These are phyloP conservation scores for Nothopassalora personata DNA, from an alignment of 2,329 filamentous ascomycete species.

Conservation along the genomic window DNA sequence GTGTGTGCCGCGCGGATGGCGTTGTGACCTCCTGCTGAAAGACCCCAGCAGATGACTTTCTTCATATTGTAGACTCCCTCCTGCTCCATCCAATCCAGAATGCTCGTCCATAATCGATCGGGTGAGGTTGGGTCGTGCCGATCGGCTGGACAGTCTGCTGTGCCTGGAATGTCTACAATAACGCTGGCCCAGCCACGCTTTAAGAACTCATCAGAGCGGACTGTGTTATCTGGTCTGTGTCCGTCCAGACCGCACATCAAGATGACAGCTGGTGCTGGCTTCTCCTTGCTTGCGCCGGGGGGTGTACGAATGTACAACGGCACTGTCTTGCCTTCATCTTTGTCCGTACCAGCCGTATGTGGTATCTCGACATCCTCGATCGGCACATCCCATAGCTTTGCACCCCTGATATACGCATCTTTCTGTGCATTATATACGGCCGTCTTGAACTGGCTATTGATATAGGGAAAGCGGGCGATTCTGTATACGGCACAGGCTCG, in stretches of 20 bases:
- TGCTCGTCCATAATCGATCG: slow-evolving; percentile 58
- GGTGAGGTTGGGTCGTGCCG: slow-evolving; percentile 53
- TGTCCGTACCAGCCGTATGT: slow-evolving; percentile 32
- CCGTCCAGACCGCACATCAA: slow-evolving; percentile 60
- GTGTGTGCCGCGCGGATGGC: slow-evolving; percentile 61
- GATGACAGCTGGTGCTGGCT: slow-evolving; percentile 46
- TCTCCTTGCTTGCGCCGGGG: slow-evolving; percentile 25
- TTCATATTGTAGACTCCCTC: slow-evolving; percentile 52
- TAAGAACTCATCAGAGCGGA: slow-evolving; percentile 57
- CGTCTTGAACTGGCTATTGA: slow-evolving; percentile 33
- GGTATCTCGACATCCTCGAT: slow-evolving; percentile 37
- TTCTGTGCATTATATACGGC: slow-evolving; percentile 35
- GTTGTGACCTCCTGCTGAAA: slow-evolving; percentile 64
- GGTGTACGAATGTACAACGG: slow-evolving; percentile 39
- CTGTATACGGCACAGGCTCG: slow-evolving; percentile 35
- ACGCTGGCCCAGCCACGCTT: slow-evolving; percentile 58
- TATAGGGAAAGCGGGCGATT: slow-evolving; percentile 36
- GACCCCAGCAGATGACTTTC: slow-evolving; percentile 57
- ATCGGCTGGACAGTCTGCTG: slow-evolving; percentile 62
- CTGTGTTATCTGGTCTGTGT: slow-evolving; percentile 59
- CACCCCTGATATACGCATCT: slow-evolving; percentile 34
- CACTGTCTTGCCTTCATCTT: slow-evolving; percentile 34
- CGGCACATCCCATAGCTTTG: slow-evolving; percentile 32
- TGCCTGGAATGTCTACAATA: slow-evolving; percentile 61
- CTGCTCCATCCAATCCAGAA: slow-evolving; percentile 55